Evolutionary conservation across 2,329 filamentous ascomycete genomes (phyloP).

Genomic region (Atkinsonella hypoxylon): DNA sequence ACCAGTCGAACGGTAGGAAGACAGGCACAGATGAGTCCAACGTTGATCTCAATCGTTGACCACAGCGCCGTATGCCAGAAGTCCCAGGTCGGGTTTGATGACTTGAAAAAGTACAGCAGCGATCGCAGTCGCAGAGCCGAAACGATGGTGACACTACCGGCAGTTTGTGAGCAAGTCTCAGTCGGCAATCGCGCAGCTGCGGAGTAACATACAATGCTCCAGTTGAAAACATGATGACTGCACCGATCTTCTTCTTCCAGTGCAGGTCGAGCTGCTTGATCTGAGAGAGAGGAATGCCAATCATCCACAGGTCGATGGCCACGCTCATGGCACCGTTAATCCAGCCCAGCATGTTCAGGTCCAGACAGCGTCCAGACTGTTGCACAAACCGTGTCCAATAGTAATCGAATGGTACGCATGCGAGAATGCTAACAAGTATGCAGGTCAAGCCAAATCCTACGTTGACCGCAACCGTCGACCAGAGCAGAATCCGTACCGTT

Average conservation of each 20-base stretch:
- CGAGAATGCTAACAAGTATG: background rate
- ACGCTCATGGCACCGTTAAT: constrained; percentile 4
- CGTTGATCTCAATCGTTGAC: constrained; percentile 8
- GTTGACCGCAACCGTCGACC: background rate
- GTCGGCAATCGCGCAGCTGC: background rate
- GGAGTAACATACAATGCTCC: constrained; percentile 4
- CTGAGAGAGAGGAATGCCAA: constrained; percentile 5
- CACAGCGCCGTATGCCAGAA: constrained; percentile 5
- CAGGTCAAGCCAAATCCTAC: constrained; percentile 1
- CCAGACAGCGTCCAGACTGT: constrained; percentile 2
- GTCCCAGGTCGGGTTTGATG: constrained; percentile 6
- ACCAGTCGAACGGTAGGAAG: constrained; percentile 3
- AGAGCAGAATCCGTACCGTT: background rate
- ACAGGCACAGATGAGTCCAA: constrained; percentile 7
- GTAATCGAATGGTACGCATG: constrained; percentile 2
- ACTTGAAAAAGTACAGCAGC: constrained; percentile 3
- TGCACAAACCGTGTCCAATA: constrained; percentile 5
- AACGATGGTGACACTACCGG: constrained; percentile 6
- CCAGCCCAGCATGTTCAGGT: constrained; percentile 5
- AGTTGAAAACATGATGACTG: constrained; percentile 6
- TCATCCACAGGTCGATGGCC: constrained; percentile 6
- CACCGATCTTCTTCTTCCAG: constrained; percentile 7
- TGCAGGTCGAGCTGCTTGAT: constrained; percentile 4
- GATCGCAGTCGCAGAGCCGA: constrained; percentile 7
- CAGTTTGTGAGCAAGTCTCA: background rate